Conservation (phyloP, 2,329 filamentous ascomycete species). For the Pseudogymnoascus sp. region DNA sequence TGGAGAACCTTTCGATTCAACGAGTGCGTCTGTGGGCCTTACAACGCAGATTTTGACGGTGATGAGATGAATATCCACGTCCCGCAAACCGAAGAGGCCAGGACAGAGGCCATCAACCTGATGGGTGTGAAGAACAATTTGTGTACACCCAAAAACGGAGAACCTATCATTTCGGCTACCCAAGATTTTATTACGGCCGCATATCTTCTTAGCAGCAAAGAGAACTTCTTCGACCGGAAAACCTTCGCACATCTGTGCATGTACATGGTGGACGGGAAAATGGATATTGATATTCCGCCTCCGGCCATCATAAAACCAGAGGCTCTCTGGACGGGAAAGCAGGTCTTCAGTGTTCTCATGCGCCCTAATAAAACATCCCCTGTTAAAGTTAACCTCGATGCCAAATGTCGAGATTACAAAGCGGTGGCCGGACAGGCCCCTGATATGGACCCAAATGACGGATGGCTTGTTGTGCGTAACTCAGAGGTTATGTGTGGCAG, state of each 20-base stretch:
- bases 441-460: slow-evolving; percentile 78
- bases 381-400: slow-evolving; percentile 85
- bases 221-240: slow-evolving; percentile 83
- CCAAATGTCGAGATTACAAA: slow-evolving; percentile 77
- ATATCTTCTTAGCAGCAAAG: slow-evolving; percentile 84
- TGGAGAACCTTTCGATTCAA: slow-evolving; percentile 96
- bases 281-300: slow-evolving; percentile 74
- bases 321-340: slow-evolving; percentile 91
- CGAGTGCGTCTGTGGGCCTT: slow-evolving; percentile 95
- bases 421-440: slow-evolving; percentile 49
- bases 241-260: slow-evolving; percentile 85
- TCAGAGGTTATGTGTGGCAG: slow-evolving; percentile 95
- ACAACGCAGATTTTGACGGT: slow-evolving; percentile 98
- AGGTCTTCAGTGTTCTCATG: slow-evolving; percentile 88
- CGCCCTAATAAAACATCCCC: slow-evolving; percentile 76
- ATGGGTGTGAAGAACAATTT: slow-evolving; percentile 99
- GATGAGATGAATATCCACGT: slow-evolving; percentile 99
- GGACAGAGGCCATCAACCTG: slow-evolving; percentile 87
- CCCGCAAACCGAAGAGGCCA: slow-evolving; percentile 92
- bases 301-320: slow-evolving; percentile 81
- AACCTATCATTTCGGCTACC: slow-evolving; percentile 96
- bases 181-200: slow-evolving; percentile 98
- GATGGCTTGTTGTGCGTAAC: slow-evolving; percentile 88
- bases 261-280: slow-evolving; percentile 82
- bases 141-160: slow-evolving; percentile 92